Conservation (phyloP, 805 yeast species). For the Ogataea corticis region DNA sequence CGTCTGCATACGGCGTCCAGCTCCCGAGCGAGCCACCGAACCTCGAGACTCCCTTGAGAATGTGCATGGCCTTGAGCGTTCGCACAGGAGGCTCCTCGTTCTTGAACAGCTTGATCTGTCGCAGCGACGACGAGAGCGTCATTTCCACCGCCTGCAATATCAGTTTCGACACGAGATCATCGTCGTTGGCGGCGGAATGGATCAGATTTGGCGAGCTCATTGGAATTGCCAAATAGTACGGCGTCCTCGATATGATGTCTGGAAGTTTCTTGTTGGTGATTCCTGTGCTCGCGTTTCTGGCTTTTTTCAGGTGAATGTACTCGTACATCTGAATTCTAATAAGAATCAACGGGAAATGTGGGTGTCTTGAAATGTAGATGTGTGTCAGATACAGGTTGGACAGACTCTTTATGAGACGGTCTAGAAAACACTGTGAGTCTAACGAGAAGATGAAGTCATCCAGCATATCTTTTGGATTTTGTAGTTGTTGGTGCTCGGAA, state of each 20-base stretch:
- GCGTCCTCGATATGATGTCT: conserved; percentile 53
- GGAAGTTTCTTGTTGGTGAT: conserved; percentile 27
- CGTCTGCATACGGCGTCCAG: conserved; percentile 75
- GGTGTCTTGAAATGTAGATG: conserved; percentile 66
- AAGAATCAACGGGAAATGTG: conserved; percentile 57
- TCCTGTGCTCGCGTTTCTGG: conserved; percentile 4
- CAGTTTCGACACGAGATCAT: conserved; percentile 48
- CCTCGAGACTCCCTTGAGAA: conserved; percentile 62
- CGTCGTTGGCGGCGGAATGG: conserved; percentile 45
- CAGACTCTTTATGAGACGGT: conserved; percentile 47
- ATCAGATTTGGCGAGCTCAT: conserved; percentile 64
- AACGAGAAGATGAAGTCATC: conserved; percentile 38
- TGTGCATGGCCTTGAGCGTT: conserved; percentile 56
- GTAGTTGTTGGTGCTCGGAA: conserved; percentile 22
- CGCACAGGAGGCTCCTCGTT: conserved; percentile 39
- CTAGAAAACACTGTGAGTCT: conserved; percentile 53
- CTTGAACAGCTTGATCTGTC: conserved; percentile 41
- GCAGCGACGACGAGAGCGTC: conserved; percentile 46
- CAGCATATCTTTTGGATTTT: conserved; percentile 20
- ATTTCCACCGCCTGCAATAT: conserved; percentile 62
- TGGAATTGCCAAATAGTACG: conserved; percentile 69
- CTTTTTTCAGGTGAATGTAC: conserved; percentile 25
- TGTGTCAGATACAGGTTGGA: conserved; percentile 59
- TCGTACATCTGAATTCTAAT: conserved; percentile 73
- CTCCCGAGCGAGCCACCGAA: conserved; percentile 63